Evolutionary conservation across 2,329 filamentous ascomycete species (phyloP), one percentile per base, ranked within the genome.

Genomic region (Cytospora leucostoma): DNA sequence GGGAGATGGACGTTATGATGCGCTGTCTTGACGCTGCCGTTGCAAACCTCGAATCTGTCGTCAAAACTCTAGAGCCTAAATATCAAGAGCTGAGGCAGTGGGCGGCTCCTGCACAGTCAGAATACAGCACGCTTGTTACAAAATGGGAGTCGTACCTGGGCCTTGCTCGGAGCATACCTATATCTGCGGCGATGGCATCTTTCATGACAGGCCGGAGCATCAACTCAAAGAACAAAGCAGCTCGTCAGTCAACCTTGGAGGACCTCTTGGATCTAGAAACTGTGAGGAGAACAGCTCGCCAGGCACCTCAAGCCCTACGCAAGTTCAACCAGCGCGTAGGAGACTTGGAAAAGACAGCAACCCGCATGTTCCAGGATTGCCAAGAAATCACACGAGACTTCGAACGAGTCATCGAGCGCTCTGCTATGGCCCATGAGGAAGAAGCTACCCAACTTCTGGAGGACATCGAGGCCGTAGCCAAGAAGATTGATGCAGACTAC

Each of bases 401-500:
- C 56, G 84, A 89, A 51, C 84, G 83, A 60, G 79, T 83, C 15
- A 79, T 78, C 68, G 80, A 72, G 63, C 84, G 81, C 56, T 89
- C 82, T 27, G 76, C 83, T 7, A 73, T 87, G 54, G 78, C 81
- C 19, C 87, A 86, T 64, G 80, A 79, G 50, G 82, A 86, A 56
- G 90, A 93, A 67, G 83, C 89, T 6, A 76, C 79, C 27, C 87
- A 89, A 66, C 79, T 97, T 7, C 80, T 95, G 56, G 85, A 92
- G 66, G 95, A 98, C 73, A 92, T 98, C 51, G 89, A 94, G 72
- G 89, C 91, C 0, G 82, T 98, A 61, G 88, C 88, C 58, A 92
- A 88, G 70, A 97, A 97, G 76, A 90, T 99, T 56, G 87, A 88
- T 55, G 91, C 89, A 7, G 95, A 98, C 75, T 91, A 92, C 71